Evolutionary conservation across 1,284 basidiomycete species (phyloP), one percentile per base, ranked within the genome.

Genomic region (Austropuccinia psidii): DNA sequence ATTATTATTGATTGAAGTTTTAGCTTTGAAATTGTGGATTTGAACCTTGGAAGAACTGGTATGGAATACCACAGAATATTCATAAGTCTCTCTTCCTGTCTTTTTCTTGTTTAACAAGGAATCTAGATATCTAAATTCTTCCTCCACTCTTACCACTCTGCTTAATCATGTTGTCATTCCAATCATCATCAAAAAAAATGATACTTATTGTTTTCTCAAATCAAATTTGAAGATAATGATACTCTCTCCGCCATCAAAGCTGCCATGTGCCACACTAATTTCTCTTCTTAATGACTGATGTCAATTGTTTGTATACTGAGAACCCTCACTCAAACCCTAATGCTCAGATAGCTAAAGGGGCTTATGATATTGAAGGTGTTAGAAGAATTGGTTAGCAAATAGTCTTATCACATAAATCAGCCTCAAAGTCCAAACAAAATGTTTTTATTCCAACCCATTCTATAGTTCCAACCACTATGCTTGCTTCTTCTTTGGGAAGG

Each of bases 161-260:
- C 82, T 97, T 35, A 87, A 86, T 1, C 89, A 95, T 87, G 93
- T 93, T 17, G 90, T 96, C 0, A 87, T 97, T 0, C 93, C 87
- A 9, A 96, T 97, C 75, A 92, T 97, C 73, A 97, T 97, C 81
- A 93, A 97, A 81, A 97, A 97, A 77, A 93, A 97, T 80, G 96
- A 93, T 0, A 87, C n/a, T n/a, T 97, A 7, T 61, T 58, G 3
- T 41, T 72, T 17, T 78, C 77, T 1, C 96, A 99, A 88, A 96
- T 98, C 77, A 95, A 95, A 89, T 99, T 98, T 79, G 95, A 96
- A 64, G 96, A 98, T 83, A 98, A 98, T 80, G 96, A 99, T 80
- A 98, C 95, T 0, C 84, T 99, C 21, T 97, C 93, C 33, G 95
- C 95, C 24, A 94, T 98, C 77, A 93, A 95, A 0, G 90, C 93